Conservation (phyloP, 306 rosid species). For the Cucurbita pepo region DNA sequence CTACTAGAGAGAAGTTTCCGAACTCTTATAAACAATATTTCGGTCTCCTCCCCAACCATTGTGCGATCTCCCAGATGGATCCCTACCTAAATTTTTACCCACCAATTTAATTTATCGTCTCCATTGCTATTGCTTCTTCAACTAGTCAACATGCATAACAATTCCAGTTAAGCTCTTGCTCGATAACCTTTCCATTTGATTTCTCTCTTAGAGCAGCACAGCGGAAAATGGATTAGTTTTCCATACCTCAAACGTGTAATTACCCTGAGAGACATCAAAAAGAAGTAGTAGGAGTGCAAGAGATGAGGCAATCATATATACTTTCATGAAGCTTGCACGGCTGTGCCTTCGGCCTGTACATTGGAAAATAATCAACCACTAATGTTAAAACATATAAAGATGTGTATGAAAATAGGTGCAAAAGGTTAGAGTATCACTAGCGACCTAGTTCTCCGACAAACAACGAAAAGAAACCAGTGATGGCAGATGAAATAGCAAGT, state of each 20-base stretch:
- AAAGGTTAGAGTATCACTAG: not conserved
- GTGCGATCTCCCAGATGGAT: not conserved
- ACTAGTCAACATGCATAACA: not conserved
- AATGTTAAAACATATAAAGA: not conserved
- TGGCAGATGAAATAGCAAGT: conserved; percentile 30
- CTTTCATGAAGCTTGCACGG: conserved; percentile 31
- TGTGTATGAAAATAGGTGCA: not conserved
- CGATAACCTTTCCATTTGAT: not conserved
- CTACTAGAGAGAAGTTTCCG: no score
- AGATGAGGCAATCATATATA: conserved; percentile 35
- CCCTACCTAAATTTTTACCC: not conserved
- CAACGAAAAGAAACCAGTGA: conserved; percentile 29
- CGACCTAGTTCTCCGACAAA: conserved; percentile 52
- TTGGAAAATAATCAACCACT: not conserved
- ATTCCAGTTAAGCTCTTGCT: not conserved
- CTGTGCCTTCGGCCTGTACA: conserved; percentile 65
- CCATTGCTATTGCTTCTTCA: no score
- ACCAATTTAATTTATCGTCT: not conserved
- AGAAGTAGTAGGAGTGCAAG: conserved; percentile 19
- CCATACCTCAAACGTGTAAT: conserved; percentile 42
- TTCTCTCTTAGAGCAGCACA: not conserved
- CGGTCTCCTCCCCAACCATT: no score
- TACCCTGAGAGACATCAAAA: conserved; percentile 23
- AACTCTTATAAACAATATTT: no score
- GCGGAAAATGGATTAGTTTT: not conserved